Evolutionary conservation across 169 alveolate species (phyloP), one percentile per base, ranked within the genome.

Genomic region (Theileria luwenshuni): DNA sequence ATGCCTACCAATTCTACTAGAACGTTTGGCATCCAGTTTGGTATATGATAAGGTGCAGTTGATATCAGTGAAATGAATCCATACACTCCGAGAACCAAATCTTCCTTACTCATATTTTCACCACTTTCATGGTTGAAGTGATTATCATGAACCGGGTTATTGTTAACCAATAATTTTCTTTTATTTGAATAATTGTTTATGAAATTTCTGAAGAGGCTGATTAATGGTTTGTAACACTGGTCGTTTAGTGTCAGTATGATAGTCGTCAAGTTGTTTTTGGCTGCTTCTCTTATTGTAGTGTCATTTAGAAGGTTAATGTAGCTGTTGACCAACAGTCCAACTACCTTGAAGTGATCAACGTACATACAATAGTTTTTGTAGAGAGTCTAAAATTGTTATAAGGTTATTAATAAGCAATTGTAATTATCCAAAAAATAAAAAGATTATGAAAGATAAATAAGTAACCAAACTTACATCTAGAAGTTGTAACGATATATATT

Each of bases 31-130:
- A 79, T 15, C 86, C 86, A 79, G 33, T 33, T 49, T 28, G 86
- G 86, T 30, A 79, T 74, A 25, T 79, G 81, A 35, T 79, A 76
- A 15, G 85, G 85, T 13, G 85, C 67, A 0, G 85, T 76, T 5
- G 80, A 19, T 23, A 76, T 61, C 56, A 76, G 49, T 2, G 85
- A 68, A 0, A 76, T 76, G 23, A 76, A 62, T n/a, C 85, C 85
- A 6, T 48, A 30, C 30, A 68, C 85, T 47, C 85, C 85, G 0
- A 71, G 58, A 3, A 35, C 56, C n/a, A 72, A 64, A 19, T 21
- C 7, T 19, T 51, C 63, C 47, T 48, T 56, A 23, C 54, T 41
- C 32, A 27, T 41, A 41, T 32, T 10, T 7, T 38, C 10, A 7
- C 17, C 10, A 10, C 17, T 38, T 38, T 38, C 45, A n/a, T n/a